These are phyloP conservation scores for Eucalyptus melliodora DNA, from an alignment of 345 rosid species.

Conservation along the genomic window DNA sequence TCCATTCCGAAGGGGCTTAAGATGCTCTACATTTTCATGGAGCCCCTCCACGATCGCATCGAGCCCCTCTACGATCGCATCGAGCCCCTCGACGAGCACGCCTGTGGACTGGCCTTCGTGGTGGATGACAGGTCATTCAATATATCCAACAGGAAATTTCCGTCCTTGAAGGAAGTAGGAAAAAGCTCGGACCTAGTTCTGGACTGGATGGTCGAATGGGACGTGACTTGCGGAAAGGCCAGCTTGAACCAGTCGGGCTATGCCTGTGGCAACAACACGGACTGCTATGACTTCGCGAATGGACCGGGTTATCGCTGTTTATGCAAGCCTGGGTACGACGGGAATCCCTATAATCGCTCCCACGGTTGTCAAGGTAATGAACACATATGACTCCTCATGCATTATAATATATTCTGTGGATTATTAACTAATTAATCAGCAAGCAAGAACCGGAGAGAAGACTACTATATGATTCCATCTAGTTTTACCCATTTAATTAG, in stretches of 20 bases:
- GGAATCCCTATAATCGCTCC: background rate
- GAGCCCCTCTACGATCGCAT: too few species aligned
- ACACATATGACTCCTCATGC: background rate
- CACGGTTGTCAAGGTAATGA: background rate
- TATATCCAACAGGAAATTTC: background rate
- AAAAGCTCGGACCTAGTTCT: background rate
- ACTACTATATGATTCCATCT: background rate
- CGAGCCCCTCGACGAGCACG: background rate
- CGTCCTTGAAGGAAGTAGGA: background rate
- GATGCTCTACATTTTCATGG: background rate
- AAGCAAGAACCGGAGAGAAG: background rate
- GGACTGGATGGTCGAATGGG: background rate
- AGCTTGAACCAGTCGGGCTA: background rate
- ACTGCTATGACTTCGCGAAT: background rate
- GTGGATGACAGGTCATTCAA: background rate
- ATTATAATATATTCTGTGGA: background rate
- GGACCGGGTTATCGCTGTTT: background rate
- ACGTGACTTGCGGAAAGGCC: background rate
- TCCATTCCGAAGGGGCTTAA: background rate
- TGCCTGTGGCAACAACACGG: background rate
- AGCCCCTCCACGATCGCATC: background rate
- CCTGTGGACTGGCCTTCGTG: background rate
- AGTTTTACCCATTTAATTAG: background rate
- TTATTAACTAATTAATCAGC: background rate
- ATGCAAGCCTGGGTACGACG: background rate